phyloP scores from a whole-genome alignment of 306 rosid genomes.

The Boehmeria nivea region DNA sequence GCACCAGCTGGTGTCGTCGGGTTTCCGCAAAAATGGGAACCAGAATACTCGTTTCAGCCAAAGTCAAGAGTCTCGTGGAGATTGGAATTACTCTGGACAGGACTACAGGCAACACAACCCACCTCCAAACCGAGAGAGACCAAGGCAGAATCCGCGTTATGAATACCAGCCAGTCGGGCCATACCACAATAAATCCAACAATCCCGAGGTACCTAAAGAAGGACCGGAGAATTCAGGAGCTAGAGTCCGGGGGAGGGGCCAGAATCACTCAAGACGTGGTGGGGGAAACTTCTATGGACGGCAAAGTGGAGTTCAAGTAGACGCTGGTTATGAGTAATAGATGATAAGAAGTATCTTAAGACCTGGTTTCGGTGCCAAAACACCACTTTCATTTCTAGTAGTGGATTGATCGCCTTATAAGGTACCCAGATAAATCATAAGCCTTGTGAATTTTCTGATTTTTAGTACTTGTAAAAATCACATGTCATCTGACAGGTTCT shows the following conservation, averaged over 20 bases:
- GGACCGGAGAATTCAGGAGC: slow-evolving; percentile 33
- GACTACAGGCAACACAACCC: slow-evolving; percentile 50
- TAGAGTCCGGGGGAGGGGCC: slow-evolving; percentile 70
- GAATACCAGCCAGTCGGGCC: slow-evolving; percentile 84
- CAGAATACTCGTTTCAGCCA: slow-evolving; percentile 50
- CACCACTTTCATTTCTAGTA: slow-evolving; percentile 17
- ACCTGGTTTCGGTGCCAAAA: slow-evolving; percentile 20
- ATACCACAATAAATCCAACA: slow-evolving; percentile 38
- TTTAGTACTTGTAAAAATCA: slow-evolving; percentile 1
- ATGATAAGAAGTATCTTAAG: slow-evolving; percentile 1
- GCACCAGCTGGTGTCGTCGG: slow-evolving; percentile 44
- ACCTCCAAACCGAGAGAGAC: slow-evolving; percentile 60
- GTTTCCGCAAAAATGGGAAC: slow-evolving; percentile 54
- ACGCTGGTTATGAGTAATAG: slow-evolving; percentile 31
- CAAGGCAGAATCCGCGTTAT: slow-evolving; percentile 47
- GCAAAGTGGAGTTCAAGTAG: slow-evolving; percentile 50
- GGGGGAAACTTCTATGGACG: slow-evolving; percentile 62
- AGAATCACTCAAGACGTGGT: slow-evolving; percentile 60
- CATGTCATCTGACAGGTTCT: slow-evolving; percentile 24
- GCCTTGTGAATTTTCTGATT: slow-evolving; percentile 12
- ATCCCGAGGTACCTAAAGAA: slow-evolving; percentile 51
- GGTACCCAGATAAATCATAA: no score
- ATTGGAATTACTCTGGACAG: slow-evolving; percentile 52
- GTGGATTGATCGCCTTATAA: slow-evolving; percentile 19
- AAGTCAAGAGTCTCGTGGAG: slow-evolving; percentile 62